phyloP scores from a whole-genome alignment of 2,329 filamentous ascomycete species.

The Trichoderma breve region DNA sequence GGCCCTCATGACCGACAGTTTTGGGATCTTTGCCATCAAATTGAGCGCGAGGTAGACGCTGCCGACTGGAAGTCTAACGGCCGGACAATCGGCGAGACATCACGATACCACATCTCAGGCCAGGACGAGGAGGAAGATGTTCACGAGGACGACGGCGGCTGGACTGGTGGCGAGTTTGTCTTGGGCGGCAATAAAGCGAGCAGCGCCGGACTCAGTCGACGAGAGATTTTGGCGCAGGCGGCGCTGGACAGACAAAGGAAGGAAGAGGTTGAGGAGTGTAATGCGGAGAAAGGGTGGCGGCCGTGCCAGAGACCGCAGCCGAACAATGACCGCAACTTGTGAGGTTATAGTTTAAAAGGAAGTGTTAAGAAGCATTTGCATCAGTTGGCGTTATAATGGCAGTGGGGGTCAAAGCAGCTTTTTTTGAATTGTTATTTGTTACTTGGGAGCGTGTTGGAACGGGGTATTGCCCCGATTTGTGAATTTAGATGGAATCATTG shows the following conservation, averaged over 20 bases:
- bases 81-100: constrained; percentile 61
- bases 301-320: constrained; percentile 30
- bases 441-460: not conserved
- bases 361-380: not conserved
- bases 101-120: constrained; percentile 55
- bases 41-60: constrained; percentile 79
- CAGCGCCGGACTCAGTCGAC: constrained; percentile 55
- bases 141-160: constrained; percentile 68
- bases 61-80: constrained; percentile 78
- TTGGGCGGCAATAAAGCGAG: constrained; percentile 55
- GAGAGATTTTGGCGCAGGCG: constrained; percentile 68
- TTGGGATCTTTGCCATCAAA: constrained; percentile 83
- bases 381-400: constrained; percentile 9
- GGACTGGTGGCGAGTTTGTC: constrained; percentile 77
- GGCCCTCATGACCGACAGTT: constrained; percentile 81
- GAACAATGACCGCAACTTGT: constrained; percentile 25
- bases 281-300: constrained; percentile 33
- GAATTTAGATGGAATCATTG: not conserved
- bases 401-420: not conserved
- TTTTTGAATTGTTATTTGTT: not conserved
- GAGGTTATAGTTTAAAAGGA: not conserved
- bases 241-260: constrained; percentile 37
- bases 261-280: constrained; percentile 34
- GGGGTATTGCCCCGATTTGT: not conserved
- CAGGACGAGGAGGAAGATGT: constrained; percentile 47